A percentile compares a stretch with the other conserved stretches of the same genome.
These are phyloP conservation scores for Oryza meyeriana DNA, from an alignment of 176 grass and related monocot genomes.

Conservation along the genomic window DNA sequence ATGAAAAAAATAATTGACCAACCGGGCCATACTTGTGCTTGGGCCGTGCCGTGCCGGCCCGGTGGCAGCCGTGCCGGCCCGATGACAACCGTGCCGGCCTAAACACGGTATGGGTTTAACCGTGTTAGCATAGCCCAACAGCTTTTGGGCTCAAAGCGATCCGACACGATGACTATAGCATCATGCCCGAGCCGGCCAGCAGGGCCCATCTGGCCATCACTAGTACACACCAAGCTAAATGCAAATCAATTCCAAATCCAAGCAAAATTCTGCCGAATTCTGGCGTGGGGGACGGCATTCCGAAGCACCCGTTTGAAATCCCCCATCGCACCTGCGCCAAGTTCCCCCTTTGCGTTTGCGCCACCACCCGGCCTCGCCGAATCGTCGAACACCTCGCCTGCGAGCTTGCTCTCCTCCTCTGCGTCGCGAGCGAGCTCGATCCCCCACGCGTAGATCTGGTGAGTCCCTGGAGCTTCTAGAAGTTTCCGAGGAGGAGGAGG, in stretches of 20 bases:
- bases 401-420: neutral
- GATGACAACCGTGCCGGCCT: too few species aligned
- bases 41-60: too few species aligned
- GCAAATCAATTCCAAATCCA: neutral
- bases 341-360: neutral
- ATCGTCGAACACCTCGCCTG: constrained; percentile 13
- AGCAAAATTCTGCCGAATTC: neutral
- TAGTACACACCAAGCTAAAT: neutral
- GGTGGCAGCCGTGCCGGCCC: too few species aligned
- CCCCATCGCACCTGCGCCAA: constrained; percentile 13
- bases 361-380: neutral
- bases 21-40: too few species aligned
- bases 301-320: neutral
- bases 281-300: neutral
- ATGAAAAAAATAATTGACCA: too few species aligned
- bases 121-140: too few species aligned
- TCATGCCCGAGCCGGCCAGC: too few species aligned
- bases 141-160: too few species aligned
- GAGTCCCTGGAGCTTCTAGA: constrained; percentile 10
- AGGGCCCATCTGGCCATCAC: too few species aligned
- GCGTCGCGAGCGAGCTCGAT: neutral
- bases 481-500: neutral
- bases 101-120: too few species aligned
- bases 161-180: too few species aligned
- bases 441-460: constrained; percentile 42